Evolutionary conservation across 805 yeast genomes (phyloP).

Genomic region (Myxozyma neglecta): DNA sequence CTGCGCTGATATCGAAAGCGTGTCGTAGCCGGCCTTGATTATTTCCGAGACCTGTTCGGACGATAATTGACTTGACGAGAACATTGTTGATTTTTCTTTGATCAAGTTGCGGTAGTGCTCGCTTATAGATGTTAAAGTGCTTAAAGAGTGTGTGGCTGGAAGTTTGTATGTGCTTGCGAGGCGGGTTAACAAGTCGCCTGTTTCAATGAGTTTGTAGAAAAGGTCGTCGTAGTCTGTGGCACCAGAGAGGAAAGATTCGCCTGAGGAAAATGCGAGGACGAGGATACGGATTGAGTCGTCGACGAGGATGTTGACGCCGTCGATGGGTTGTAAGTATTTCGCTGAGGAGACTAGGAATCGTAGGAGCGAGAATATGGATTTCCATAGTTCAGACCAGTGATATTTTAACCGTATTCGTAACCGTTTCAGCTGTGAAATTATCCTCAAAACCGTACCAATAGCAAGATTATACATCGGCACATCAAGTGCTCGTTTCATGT

Average conservation of each 20-base stretch:
- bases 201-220: slow-evolving; percentile 38
- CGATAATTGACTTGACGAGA: slow-evolving; percentile 26
- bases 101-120: slow-evolving; percentile 30
- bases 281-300: slow-evolving; percentile 31
- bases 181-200: slow-evolving; percentile 34
- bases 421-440: slow-evolving; percentile 26
- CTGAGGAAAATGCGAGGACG: slow-evolving; percentile 37
- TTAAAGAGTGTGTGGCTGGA: slow-evolving; percentile 17
- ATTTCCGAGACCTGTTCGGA: slow-evolving; percentile 36
- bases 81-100: slow-evolving; percentile 15
- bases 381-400: slow-evolving; percentile 45
- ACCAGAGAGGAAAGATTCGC: slow-evolving; percentile 39
- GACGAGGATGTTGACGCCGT: slow-evolving; percentile 28
- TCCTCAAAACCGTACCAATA: slow-evolving; percentile 21
- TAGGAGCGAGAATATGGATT: slow-evolving; percentile 37
- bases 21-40: slow-evolving; percentile 37
- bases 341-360: slow-evolving; percentile 31
- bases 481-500: slow-evolving; percentile 37
- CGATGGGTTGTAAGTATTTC: slow-evolving; percentile 5
- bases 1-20: slow-evolving; percentile 35
- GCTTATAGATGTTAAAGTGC: slow-evolving; percentile 24
- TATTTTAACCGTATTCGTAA: slow-evolving; percentile 32
- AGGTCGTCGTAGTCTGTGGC: slow-evolving; percentile 40
- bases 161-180: slow-evolving; percentile 29
- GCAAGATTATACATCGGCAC: slow-evolving; percentile 35